Conservation (phyloP, 495 filamentous ascomycete genomes). For the Chlorociboria aeruginascens region DNA sequence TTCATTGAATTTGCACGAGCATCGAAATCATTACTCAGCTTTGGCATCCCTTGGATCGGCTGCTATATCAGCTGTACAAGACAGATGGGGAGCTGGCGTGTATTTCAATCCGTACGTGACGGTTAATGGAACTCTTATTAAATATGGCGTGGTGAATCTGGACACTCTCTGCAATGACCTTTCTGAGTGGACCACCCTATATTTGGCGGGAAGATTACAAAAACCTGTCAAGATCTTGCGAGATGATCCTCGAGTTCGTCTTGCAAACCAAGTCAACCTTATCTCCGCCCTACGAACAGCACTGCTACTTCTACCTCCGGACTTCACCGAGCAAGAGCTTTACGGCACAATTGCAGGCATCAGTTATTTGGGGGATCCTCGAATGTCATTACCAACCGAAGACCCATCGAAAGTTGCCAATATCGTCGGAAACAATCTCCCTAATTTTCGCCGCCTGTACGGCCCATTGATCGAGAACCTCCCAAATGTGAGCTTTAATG, state of each 20-base stretch:
- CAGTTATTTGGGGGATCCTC: conserved; percentile 87
- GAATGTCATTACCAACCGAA: conserved; percentile 80
- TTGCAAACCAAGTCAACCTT: conserved; percentile 92
- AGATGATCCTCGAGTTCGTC: conserved; percentile 79
- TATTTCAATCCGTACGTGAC: conserved; percentile 96
- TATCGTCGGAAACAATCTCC: conserved; percentile 82
- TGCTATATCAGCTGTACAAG: conserved; percentile 71
- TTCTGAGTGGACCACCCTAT: conserved; percentile 80
- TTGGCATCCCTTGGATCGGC: conserved; percentile 78
- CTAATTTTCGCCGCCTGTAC: conserved; percentile 84
- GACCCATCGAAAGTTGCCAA: conserved; percentile 88
- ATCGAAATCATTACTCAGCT: conserved; percentile 85
- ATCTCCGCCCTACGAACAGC: conserved; percentile 84
- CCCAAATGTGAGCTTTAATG: conserved; percentile 75
- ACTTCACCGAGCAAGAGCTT: conserved; percentile 77
- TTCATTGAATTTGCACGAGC: conserved; percentile 73
- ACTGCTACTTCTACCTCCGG: conserved; percentile 67
- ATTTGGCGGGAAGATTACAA: conserved; percentile 86
- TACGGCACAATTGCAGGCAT: conserved; percentile 85
- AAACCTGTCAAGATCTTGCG: conserved; percentile 97
- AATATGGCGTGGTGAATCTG: conserved; percentile 93
- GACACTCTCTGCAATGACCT: conserved; percentile 79
- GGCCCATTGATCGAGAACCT: conserved; percentile 77
- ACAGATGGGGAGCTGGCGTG: conserved; percentile 80
- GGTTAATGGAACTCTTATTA: conserved; percentile 92